Base-by-base conservation (phyloP, 805 yeast genomes). In the Lachancea cidri region DNA sequence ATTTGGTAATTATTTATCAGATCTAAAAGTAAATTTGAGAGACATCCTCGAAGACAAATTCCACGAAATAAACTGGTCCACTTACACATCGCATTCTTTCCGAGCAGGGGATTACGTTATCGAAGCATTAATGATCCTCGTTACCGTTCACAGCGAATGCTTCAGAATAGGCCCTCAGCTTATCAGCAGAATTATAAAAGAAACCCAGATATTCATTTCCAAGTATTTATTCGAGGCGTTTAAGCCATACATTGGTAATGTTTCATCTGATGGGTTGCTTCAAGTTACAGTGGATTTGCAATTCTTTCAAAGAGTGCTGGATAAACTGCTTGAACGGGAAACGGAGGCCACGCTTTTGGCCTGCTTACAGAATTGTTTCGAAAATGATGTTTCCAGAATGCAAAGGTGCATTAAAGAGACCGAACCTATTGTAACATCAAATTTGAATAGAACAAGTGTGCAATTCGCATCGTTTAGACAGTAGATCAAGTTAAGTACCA, bases 251-350 rank as follows among this genome's bases (percentile, higher is more conserved):
- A 52, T 74, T 5, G 77, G 75, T 24, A 54, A 58, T 11, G 65
- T 76, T 30, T 68, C 76, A 1, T 57, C 67, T 6, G 71, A 67
- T 25, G 80, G 79, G 1, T 55, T 72, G 32, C 58, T 73, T 40
- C 83, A 78, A 54, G 65, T 71, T 2, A 65, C 72, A 0, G 71
- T 78, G 3, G 84, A 79, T 49, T 52, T 77, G 19, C 77, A 75
- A 50, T 76, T 77, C 48, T 67, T 77, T 53, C 66, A 70, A 35
- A 58, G 48, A 36, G 54, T 58, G 31, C 35, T 60, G 9, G 59
- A 58, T 3, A 36, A 49, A 2, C 44, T 57, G 34, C 45, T 62
- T 33, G 63, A 60, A 35, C 49, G 53, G 27, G 64, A 60, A 29
- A 58, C 64, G 9, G 48, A 55, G 36, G 57, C 57, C 4, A 57